These are phyloP conservation scores for Pestalotiopsis fici DNA, from an alignment of 2,329 filamentous ascomycete species.

Conservation along the genomic window DNA sequence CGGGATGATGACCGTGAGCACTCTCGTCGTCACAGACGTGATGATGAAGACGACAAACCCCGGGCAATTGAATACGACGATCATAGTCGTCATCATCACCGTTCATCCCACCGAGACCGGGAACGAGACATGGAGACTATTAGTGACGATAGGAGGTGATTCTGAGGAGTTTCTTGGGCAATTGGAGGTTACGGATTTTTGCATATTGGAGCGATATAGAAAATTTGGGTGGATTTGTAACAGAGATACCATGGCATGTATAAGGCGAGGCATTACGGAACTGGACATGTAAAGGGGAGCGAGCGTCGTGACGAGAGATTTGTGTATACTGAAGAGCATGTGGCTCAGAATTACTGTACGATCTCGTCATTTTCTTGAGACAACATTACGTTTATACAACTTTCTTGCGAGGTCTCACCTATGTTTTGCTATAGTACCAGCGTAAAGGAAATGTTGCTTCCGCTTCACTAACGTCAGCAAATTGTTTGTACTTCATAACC, in stretches of 20 bases:
- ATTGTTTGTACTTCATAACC: background rate
- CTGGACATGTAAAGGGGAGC: background rate
- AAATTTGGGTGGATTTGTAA: background rate
- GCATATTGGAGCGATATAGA: slow-evolving; percentile 6
- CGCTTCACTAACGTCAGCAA: background rate
- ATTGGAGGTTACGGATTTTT: background rate
- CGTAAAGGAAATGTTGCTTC: background rate
- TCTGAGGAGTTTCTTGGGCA: background rate
- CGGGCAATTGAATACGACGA: slow-evolving; percentile 26
- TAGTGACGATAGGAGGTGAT: slow-evolving; percentile 20
- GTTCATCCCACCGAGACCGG: slow-evolving; percentile 13
- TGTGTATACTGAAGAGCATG: background rate
- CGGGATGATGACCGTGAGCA: slow-evolving; percentile 26
- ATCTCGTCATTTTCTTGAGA: background rate
- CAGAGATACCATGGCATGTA: slow-evolving; percentile 9
- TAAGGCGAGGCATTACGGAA: background rate
- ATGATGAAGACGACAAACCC: slow-evolving; percentile 21
- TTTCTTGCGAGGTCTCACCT: background rate
- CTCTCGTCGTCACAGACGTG: slow-evolving; percentile 18
- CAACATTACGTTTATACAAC: background rate
- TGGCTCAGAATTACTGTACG: background rate
- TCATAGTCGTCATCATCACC: slow-evolving; percentile 17
- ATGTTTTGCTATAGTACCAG: background rate
- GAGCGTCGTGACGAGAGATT: background rate
- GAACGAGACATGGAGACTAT: slow-evolving; percentile 23